phyloP scores from a whole-genome alignment of 2,329 filamentous ascomycete species.

The Colletotrichum aenigma region DNA sequence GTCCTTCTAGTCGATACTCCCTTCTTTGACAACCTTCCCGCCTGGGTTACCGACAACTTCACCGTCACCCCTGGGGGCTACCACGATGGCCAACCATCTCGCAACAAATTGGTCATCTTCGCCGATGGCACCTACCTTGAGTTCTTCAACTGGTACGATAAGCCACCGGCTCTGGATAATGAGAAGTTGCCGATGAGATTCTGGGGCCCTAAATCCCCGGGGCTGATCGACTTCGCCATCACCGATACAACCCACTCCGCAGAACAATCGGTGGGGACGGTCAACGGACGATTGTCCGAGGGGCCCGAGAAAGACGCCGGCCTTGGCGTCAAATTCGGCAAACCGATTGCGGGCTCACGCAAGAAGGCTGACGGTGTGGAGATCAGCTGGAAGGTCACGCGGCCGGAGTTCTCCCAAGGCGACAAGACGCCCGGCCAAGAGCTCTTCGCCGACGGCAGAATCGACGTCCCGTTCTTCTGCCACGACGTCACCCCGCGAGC shows the following conservation, averaged over 20 bases:
- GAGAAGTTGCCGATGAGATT: not conserved
- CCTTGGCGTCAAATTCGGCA: not conserved
- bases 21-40: not conserved
- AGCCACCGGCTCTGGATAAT: not conserved
- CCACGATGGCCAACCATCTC: not conserved
- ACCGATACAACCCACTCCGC: not conserved
- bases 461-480: not conserved
- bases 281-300: not conserved
- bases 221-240: not conserved
- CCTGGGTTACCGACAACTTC: not conserved
- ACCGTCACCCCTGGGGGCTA: not conserved
- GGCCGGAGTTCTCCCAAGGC: not conserved
- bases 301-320: not conserved
- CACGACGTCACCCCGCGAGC: not conserved
- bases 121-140: not conserved
- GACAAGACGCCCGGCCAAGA: not conserved
- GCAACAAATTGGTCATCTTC: not conserved
- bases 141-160: not conserved
- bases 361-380: not conserved
- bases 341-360: not conserved
- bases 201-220: accelerated
- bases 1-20: accelerated
- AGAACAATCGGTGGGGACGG: not conserved
- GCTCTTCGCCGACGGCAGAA: not conserved
- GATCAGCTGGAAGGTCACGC: not conserved